These are phyloP conservation scores for Alternaria dauci DNA, from an alignment of 2,329 filamentous ascomycete genomes.

Conservation along the genomic window DNA sequence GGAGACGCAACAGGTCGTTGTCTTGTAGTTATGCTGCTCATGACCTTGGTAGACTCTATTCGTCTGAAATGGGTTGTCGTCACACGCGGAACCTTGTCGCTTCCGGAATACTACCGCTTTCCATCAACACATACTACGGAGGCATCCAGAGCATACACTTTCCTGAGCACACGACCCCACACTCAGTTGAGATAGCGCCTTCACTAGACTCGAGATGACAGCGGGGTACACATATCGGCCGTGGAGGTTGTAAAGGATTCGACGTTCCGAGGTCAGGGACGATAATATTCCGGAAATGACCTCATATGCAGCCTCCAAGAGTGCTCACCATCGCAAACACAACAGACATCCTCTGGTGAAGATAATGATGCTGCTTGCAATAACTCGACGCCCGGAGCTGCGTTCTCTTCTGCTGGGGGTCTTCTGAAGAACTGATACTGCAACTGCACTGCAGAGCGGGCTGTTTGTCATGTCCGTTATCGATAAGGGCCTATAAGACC, in stretches of 20 bases:
- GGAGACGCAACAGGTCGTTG: slow-evolving; percentile 13
- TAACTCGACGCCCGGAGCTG: not conserved
- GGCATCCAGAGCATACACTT: not conserved
- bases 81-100: slow-evolving; percentile 5
- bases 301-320: not conserved
- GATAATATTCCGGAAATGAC: slow-evolving; percentile 39
- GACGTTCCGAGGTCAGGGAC: slow-evolving; percentile 31
- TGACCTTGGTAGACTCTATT: not conserved
- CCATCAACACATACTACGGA: not conserved
- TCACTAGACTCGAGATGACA: slow-evolving; percentile 11
- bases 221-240: slow-evolving; percentile 32
- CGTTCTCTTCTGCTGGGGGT: not conserved
- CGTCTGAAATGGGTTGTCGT: not conserved
- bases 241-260: slow-evolving; percentile 25
- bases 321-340: slow-evolving; percentile 70
- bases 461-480: slow-evolving; percentile 7
- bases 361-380: not conserved
- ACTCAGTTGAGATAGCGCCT: slow-evolving; percentile 8
- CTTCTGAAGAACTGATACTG: not conserved
- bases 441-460: not conserved
- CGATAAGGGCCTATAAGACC: slow-evolving; percentile 15
- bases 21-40: not conserved
- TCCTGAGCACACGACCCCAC: not conserved
- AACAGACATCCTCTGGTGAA: slow-evolving; percentile 47
- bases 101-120: not conserved